Evolutionary conservation across 2,329 filamentous ascomycete species (phyloP).

Genomic region (Cladosporium sp.): DNA sequence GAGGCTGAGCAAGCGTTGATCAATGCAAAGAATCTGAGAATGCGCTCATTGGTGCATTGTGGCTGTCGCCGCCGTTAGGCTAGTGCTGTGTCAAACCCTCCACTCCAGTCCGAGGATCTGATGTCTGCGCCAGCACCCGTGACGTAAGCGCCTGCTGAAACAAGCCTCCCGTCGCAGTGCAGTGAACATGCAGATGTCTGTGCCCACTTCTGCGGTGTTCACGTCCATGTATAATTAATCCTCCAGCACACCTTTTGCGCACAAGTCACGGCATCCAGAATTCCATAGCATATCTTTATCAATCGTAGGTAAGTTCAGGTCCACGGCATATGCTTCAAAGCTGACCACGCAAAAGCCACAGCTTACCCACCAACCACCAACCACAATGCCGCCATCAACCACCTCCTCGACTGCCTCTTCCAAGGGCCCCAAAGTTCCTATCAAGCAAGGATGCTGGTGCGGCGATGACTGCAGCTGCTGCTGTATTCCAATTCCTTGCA

Average conservation of each 20-base stretch:
- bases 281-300: too few species aligned
- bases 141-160: constrained; percentile 10
- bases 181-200: constrained; percentile 8
- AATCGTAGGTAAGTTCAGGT: not conserved
- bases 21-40: constrained; percentile 10
- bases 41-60: constrained; percentile 11
- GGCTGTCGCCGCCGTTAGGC: not conserved
- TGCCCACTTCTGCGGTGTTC: not conserved
- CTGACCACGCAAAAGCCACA: not conserved
- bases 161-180: constrained; percentile 1
- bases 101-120: not conserved
- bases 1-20: constrained; percentile 11
- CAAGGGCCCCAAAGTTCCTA: constrained; percentile 29
- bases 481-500: constrained; percentile 30
- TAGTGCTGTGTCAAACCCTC: not conserved
- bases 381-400: constrained; percentile 36
- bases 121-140: constrained; percentile 6
- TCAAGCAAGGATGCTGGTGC: constrained; percentile 40
- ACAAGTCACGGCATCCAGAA: not conserved
- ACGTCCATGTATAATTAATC: not conserved
- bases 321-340: not conserved
- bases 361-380: constrained; percentile 1
- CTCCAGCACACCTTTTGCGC: not conserved
- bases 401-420: constrained; percentile 26
- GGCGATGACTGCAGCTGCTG: constrained; percentile 36